These are phyloP conservation scores for Helicocarpus griseus DNA, from an alignment of 2,329 filamentous ascomycete species.

Conservation along the genomic window DNA sequence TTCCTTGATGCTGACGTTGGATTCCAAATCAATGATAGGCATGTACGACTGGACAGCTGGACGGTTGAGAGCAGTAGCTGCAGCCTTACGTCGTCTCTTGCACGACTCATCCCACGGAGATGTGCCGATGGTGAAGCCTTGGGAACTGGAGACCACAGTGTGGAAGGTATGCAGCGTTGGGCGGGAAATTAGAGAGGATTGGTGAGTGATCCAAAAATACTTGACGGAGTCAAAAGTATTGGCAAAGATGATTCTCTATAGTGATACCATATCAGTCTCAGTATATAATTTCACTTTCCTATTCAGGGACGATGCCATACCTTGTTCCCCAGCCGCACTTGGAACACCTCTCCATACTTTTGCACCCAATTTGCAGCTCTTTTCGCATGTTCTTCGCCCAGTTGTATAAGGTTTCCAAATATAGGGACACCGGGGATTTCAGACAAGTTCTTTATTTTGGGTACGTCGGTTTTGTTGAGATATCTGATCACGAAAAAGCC, in stretches of 20 bases:
- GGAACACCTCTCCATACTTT: constrained; percentile 55
- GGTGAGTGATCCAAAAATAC: constrained; percentile 66
- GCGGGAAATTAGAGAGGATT: constrained; percentile 66
- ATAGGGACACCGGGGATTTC: constrained; percentile 53
- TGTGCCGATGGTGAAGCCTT: constrained; percentile 74
- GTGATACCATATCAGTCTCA: background rate
- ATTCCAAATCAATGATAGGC: constrained; percentile 72
- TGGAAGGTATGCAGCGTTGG: constrained; percentile 76
- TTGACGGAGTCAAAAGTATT: constrained; percentile 68
- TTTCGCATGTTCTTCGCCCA: constrained; percentile 49
- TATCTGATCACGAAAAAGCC: constrained; percentile 33
- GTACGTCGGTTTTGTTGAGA: constrained; percentile 43
- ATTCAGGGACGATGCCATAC: constrained; percentile 35
- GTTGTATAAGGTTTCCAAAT: constrained; percentile 54
- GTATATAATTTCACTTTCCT: no score
- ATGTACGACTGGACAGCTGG: constrained; percentile 70
- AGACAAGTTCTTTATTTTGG: constrained; percentile 52
- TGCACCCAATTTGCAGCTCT: constrained; percentile 48
- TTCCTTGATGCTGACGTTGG: constrained; percentile 61
- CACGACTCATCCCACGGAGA: constrained; percentile 77
- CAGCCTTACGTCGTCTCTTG: constrained; percentile 66
- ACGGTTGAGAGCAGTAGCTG: constrained; percentile 66
- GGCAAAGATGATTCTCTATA: constrained; percentile 61
- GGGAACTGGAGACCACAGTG: constrained; percentile 63
- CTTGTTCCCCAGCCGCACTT: constrained; percentile 58